Conservation (phyloP, 2,329 filamentous ascomycete genomes). For the Colletotrichum destructivum region DNA sequence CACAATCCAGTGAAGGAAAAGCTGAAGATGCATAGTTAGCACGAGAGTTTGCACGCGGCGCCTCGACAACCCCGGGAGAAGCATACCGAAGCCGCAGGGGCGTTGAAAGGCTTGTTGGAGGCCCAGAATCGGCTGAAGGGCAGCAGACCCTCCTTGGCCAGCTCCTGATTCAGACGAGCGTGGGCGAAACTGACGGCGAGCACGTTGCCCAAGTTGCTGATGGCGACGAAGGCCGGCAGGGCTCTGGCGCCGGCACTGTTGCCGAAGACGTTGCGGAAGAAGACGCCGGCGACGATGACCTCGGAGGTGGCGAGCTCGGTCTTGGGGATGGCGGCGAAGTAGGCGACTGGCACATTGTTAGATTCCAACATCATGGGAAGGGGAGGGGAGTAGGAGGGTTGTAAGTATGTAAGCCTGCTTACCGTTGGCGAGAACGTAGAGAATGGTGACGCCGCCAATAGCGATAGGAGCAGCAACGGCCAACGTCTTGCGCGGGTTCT, state of each 20-base stretch:
- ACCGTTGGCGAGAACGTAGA: constrained; percentile 74
- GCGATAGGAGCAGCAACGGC: constrained; percentile 71
- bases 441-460: constrained; percentile 70
- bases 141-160: constrained; percentile 79
- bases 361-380: no score
- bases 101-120: constrained; percentile 77
- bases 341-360: constrained; percentile 59
- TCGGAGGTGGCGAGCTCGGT: constrained; percentile 70
- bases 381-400: no score
- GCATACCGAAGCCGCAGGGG: constrained; percentile 70
- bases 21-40: constrained; percentile 45
- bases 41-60: not conserved
- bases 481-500: constrained; percentile 68
- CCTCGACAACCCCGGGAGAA: no score
- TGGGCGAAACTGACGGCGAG: constrained; percentile 73
- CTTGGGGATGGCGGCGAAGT: constrained; percentile 75
- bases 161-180: constrained; percentile 73
- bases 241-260: constrained; percentile 64
- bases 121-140: constrained; percentile 79
- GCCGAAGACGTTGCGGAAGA: constrained; percentile 75
- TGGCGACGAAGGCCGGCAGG: constrained; percentile 70
- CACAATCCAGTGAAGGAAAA: constrained; percentile 77
- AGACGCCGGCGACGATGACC: constrained; percentile 72
- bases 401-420: not conserved
- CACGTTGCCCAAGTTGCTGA: constrained; percentile 75